Base-by-base conservation (phyloP, 2,329 filamentous ascomycete genomes). In the Curvularia hawaiiensis region DNA sequence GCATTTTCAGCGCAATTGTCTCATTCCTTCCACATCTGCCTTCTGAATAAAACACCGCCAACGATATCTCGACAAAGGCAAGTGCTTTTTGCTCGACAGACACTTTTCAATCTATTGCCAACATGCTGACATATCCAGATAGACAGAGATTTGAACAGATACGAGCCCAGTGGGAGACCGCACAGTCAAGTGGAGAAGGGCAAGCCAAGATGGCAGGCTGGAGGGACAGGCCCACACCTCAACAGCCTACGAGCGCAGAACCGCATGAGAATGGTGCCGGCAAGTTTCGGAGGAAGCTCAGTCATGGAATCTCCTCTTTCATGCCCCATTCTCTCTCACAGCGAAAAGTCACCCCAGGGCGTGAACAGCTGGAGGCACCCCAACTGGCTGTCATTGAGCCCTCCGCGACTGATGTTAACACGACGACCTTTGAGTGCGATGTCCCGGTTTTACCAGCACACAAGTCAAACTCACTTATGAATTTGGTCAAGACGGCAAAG, bases 121-220 rank as follows among this genome's bases (percentile, higher is more conserved):
- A 53, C 64, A 76, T 76, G 74, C 72, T 76, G 50, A 76, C 59
- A 22, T 68, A 70, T 61, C 63, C 69, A 67, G 71, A 73, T 60
- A 67, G 59, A 57, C 58, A 65, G 18, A 74, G 54, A 52, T 76
- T 75, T 52, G 65, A 72, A 56, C 63, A 68, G 41, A 58, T 76
- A 26, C 70, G 71, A 24, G 71, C 74, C 62, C 67, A 56, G 26
- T 76, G 72, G 73, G 72, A 76, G 64, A 60, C 68, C 14, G 67
- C 58, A 43, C 62, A 68, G 50, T 39, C 52, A 24, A 20, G 40
- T 45, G 58, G 56, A 47, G 57, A 58, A 11, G 43, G 35, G 26
- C 35, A 55, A n/a, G 50, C 44, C 43, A 61, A 50, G 9, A 75
- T 75, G 72, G 64, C 65, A 28, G 67, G 68, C 50, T 68, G 67